phyloP scores from a whole-genome alignment of 2,329 filamentous ascomycete species.

The Myriosclerotinia duriaeana region DNA sequence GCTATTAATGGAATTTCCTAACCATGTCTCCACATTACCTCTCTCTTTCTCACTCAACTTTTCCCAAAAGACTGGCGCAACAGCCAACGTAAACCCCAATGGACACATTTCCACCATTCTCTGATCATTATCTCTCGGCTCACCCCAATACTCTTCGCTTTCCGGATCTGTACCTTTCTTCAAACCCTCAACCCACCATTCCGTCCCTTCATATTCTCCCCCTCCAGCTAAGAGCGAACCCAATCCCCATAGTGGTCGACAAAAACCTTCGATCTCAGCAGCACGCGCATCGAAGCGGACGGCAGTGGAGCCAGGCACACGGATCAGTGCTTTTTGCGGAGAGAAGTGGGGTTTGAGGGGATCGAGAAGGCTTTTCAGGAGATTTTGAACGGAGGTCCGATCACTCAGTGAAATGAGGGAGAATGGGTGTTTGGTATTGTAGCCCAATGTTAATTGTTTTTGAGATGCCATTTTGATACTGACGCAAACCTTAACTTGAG shows the following conservation, averaged over 20 bases:
- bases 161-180: constrained; percentile 69
- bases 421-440: constrained; percentile 56
- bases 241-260: constrained; percentile 70
- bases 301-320: constrained; percentile 66
- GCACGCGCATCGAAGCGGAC: constrained; percentile 76
- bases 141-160: constrained; percentile 73
- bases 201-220: constrained; percentile 61
- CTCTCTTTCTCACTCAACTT: constrained; percentile 61
- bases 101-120: constrained; percentile 85
- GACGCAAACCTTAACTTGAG: background rate
- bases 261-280: constrained; percentile 64
- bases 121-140: constrained; percentile 73
- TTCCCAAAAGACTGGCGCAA: constrained; percentile 53
- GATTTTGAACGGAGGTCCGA: constrained; percentile 58
- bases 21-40: constrained; percentile 67
- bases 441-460: constrained; percentile 47
- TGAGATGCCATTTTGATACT: constrained; percentile 15
- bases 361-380: constrained; percentile 63
- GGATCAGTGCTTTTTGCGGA: constrained; percentile 61
- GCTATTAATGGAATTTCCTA: constrained; percentile 73
- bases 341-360: constrained; percentile 73
- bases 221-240: constrained; percentile 68
- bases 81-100: constrained; percentile 70
- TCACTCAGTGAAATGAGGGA: constrained; percentile 51
- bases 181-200: constrained; percentile 69